Base-by-base conservation (phyloP, 495 filamentous ascomycete genomes). In the Cryomyces minteri region DNA sequence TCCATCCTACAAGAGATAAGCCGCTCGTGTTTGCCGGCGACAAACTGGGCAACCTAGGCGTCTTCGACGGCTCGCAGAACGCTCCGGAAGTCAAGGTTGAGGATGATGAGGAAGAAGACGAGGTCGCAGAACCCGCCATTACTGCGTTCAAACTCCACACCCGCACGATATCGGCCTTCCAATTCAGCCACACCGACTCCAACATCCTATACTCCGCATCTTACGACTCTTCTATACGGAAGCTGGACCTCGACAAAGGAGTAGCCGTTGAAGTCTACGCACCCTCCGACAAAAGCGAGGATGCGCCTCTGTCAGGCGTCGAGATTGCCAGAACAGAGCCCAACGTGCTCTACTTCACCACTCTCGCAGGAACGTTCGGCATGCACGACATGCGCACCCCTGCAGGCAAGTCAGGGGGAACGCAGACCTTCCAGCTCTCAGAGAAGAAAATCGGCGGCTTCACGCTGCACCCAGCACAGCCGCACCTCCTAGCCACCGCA, bases 401-500 rank as follows among this genome's bases (percentile, higher is more conserved):
- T 18, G 41, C 58, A 0, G 53, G 54, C 1, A 62, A 71, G n/a
- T 25, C 18, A 25, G 18, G 18, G 18, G 18, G 18, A 25, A 64
- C 72, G 7, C 73, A 86, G 4, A 64, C 77, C 5, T 88, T 80
- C 70, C 65, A 74, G n/a, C 64, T 98, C 7, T 80, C 79, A 0
- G 85, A 93, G 43, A 88, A 90, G 62, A 98, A 98, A 55, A 95
- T 98, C 43, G 92, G 92, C 28, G 90, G 90, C 1, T 94, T 95
- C 65, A 79, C 76, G 0, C 56, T 94, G 4, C 76, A 88, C 50
- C 90, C 92, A 0, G 59, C 71, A 0, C 67, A 81, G 0, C 74
- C 85, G 0, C 78, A 96, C 59, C 75, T 90, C 36, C 56, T 90
- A n/a, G 85, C 88, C 1, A 96, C 90, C 0, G 88, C 86, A 6